These are phyloP conservation scores for Orychophragmus violaceus DNA, from an alignment of 345 rosid species.

Conservation along the genomic window DNA sequence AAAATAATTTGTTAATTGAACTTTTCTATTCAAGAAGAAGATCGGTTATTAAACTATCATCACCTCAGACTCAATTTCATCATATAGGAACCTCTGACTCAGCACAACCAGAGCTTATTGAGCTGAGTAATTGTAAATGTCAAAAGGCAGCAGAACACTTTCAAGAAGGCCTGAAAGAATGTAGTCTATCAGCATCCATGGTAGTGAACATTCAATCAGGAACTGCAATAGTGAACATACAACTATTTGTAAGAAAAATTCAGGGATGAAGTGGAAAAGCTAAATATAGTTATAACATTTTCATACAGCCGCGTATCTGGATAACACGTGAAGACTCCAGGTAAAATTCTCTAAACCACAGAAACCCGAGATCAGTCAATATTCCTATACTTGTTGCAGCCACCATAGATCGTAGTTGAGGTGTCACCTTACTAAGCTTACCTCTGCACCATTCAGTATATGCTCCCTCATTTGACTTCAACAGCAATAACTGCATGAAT, in stretches of 20 bases:
- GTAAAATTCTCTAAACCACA: too few relatives aligned
- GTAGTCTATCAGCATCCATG: slow-evolving; percentile 96
- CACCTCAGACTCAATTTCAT: slow-evolving; percentile 99
- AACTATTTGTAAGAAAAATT: too few relatives aligned
- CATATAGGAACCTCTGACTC: too few relatives aligned
- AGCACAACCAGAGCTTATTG: too few relatives aligned
- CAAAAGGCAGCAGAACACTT: slow-evolving; percentile 85
- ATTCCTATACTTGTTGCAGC: too few relatives aligned
- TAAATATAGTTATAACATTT: too few relatives aligned
- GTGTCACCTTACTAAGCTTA: slow-evolving; percentile 4
- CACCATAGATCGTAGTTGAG: slow-evolving; percentile 7
- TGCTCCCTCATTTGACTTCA: too few relatives aligned
- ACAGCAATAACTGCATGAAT: too few relatives aligned
- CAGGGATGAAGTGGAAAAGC: slow-evolving; percentile 52
- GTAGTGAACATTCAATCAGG: slow-evolving; percentile 98
- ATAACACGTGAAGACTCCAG: too few relatives aligned
- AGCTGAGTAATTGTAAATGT: too few relatives aligned
- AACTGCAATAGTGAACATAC: too few relatives aligned
- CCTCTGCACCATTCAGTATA: slow-evolving; percentile 93
- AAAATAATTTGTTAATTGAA: background rate
- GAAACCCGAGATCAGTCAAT: too few relatives aligned
- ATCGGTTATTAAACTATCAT: background rate
- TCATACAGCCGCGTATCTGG: slow-evolving; percentile 48
- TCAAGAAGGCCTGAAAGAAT: slow-evolving; percentile 87
- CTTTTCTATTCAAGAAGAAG: background rate